Base-by-base conservation (phyloP, 2,329 filamentous ascomycete genomes). In the Nemania sp. region DNA sequence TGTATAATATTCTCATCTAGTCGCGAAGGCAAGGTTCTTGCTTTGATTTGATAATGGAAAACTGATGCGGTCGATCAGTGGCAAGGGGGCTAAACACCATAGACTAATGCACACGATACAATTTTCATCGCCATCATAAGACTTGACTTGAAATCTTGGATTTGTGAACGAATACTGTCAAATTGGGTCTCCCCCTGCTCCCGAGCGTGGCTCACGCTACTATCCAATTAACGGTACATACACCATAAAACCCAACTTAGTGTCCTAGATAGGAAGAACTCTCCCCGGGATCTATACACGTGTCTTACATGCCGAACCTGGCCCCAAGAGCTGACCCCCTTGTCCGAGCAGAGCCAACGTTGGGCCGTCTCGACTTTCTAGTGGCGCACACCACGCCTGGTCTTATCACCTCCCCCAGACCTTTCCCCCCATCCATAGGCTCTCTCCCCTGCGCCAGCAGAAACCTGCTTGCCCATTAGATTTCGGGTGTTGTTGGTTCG, bases 1-100 rank as follows among this genome's bases (percentile, higher is more conserved):
- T 59, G 56, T 59, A 59, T 14, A 49, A 42, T 45, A 52, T 15
- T 52, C 49, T 56, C 34, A 40, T 50, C 26, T 49, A 33, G 24
- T 49, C 39, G 14, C 20, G 31, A 49, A 30, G 44, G 42, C 37
- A 33, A 41, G 52, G 41, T 55, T n/a, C n/a, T n/a, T n/a, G n/a
- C n/a, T n/a, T n/a, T n/a, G n/a, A 52, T 48, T 49, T 52, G 51
- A 49, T 37, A 48, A 45, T 55, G 47, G 20, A 34, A 41, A 45
- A 19, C 22, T 30, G 39, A 45, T 19, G 33, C 24, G 5, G 39
- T 37, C 26, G 5, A 34, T 37, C 26, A 31, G 24, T 49, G 22
- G 42, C 31, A 48, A 48, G 37, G 24, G 42, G 41, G 47, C 40
- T 37, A 45, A 22, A 49, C 9, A 45, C 17, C 15, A 51, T 48